Evolutionary conservation across 441 rosid genomes (phyloP).

Genomic region (Gossypium davidsonii): DNA sequence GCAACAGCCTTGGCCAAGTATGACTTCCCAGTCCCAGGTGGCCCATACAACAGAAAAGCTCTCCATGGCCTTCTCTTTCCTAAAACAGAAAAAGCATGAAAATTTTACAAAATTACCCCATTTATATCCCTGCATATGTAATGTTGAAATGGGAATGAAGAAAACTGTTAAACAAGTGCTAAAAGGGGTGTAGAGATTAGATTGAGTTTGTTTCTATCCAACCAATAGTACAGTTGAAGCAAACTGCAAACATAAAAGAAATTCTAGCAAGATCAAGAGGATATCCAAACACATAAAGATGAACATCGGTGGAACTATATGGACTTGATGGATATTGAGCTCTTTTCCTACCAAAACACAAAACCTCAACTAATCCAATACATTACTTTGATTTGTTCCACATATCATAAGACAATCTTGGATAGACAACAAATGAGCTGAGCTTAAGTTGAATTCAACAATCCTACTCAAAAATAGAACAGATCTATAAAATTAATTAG

Average conservation of each 20-base stretch:
- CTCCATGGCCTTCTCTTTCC: constrained; percentile 97
- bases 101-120: neutral
- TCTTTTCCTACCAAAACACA: neutral
- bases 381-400: neutral
- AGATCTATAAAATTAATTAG: neutral
- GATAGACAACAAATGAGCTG: neutral
- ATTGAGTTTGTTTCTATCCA: neutral
- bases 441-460: neutral
- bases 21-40: too few relatives aligned
- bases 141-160: neutral
- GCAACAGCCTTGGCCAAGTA: too few relatives aligned
- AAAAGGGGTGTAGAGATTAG: neutral
- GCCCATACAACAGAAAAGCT: constrained; percentile 56
- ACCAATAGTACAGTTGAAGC: neutral
- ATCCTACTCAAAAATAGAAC: neutral
- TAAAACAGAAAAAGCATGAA: constrained; percentile 19
- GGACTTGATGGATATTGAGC: neutral
- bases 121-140: neutral
- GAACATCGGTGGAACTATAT: neutral
- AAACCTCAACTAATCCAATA: neutral
- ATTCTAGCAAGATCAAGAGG: neutral
- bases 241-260: neutral
- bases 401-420: neutral
- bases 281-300: neutral
- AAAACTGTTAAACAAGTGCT: neutral